Evolutionary conservation across 1,139 yeast species (phyloP), one percentile per base, ranked within the genome.

Genomic region (Candida sp.): DNA sequence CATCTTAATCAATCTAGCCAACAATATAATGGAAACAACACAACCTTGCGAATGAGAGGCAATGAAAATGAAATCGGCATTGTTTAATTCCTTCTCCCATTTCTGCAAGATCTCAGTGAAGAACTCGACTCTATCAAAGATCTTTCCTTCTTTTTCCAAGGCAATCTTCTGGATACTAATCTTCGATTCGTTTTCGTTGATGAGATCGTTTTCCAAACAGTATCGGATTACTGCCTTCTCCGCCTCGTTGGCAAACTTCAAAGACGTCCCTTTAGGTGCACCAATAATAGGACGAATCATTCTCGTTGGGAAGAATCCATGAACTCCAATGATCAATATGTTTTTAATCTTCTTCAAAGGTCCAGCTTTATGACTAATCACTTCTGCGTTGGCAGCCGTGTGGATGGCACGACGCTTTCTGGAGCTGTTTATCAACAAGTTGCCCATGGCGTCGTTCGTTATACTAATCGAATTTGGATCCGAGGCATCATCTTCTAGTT

Each of bases 21-120:
- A 70, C 31, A 94, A 67, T 45, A 91, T 87, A 1, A 91, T 85
- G 1, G 97, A 85, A 0, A 94, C 98, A 0, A 97, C 98, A 49
- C 96, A 87, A 0, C 99, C 98, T 68, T 94, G 99, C 0, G 98
- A 91, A 70, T 94, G 99, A 0, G 96, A 85, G 1, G 97, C 97
- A 57, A 94, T 81, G 65, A 88, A 91, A 8, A 94, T 83, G 59
- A 88, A 88, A 66, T 94, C 98, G 0, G 97, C 93, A 31, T 82
- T 78, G 49, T 82, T 80, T 30, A 94, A 76, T 58, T 89, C 91
- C 23, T 83, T 73, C 43, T 78, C 72, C 92, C 96, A 90, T 65
- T 85, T 86, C 58, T 75, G 73, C 66, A 94, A 75, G 43, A 90
- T 82, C 32, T 85, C 84, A 53, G 86, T 88, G 60, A 93, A 90